Evolutionary conservation across 768 basidiomycete genomes (phyloP), one percentile per base, ranked within the genome.

Genomic region (Suillus discolor): DNA sequence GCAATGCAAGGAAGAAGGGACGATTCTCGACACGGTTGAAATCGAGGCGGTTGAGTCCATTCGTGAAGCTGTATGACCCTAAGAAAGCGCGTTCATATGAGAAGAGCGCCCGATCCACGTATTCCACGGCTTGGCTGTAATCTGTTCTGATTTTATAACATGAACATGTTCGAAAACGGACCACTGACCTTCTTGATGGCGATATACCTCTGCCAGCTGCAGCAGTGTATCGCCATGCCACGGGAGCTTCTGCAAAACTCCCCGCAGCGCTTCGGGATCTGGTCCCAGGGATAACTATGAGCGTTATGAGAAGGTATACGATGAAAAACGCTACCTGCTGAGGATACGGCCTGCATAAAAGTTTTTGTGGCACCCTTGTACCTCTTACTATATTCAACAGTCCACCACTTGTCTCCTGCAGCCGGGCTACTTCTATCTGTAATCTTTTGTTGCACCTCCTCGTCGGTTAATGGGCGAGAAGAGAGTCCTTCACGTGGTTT

Each of bases 151-250:
- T 16, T 25, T 38, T 55, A 57, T 62, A 47, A 51, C 7, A 23
- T 60, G 57, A 39, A 62, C 65, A 28, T 20, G 55, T 20, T 13
- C 18, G 3, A 42, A 55, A 44, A 61, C 63, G 15, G n/a, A 42
- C 34, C 3, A 64, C 81, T 31, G 42, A 92, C 95, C 95, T 82
- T 97, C 95, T 70, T 94, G 86, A 74, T 97, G 92, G 36, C 90
- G 82, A 71, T 88, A 91, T 9, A 96, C 88, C 70, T 96, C 94
- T 3, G 92, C 88, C 16, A 96, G 78, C 71, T 96, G 94, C 3
- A 97, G 82, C 1, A 97, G 81, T 0, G 96, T 96, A 75, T 99
- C 97, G 1, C 89, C 92, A 70, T 99, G 97, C 87, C 94, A 98
- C 0, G 94, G 94, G 63, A 90, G 84, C 47, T 84, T 85, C 31